Evolutionary conservation across 768 basidiomycete genomes (phyloP), one percentile per base, ranked within the genome.

Genomic region (Imleria badia): DNA sequence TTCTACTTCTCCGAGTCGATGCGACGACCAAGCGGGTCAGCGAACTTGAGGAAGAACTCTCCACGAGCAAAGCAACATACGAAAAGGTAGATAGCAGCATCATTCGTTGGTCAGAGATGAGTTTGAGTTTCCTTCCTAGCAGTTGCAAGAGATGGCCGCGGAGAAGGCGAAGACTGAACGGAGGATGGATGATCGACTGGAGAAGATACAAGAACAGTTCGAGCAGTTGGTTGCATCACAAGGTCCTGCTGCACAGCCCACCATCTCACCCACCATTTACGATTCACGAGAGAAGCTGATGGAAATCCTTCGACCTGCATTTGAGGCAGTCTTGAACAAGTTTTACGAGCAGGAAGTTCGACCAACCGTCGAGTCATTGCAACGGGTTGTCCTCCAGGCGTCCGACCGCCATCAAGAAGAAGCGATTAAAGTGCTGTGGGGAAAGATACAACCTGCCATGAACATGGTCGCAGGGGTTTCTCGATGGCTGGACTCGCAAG

Each of bases 391-490:
- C 22, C 12, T 58, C 10, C 39, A 58, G 15, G 40, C 58, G 17
- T 62, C 68, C 17, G 48, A 60, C 38, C 62, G 52, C 22, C 55
- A 64, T 33, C 68, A 66, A 45, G 54, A 57, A 35, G 67, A 65
- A 15, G 53, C 60, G 15, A 54, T 66, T 5, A 45, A 45, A 26
- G 64, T 62, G 20, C 29, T 69, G 23, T 69, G 68, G 68, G 64
- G 64, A 10, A 60, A 40, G 56, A 60, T 69, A 34, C 60, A 66
- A 41, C 67, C 67, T n/a, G 69, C 68, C 4, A 68, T 69, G 67
- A 66, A 66, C 35, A 60, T 68, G 60, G 67, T 70, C 3, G 60
- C 64, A 3, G 67, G 61, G 13, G 68, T 68, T 44, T 70, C 66
- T 20, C 58, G 50, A 42, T 68, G 67, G 67, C 51, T 68, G 15